These are phyloP conservation scores for Leishmania gerbilli DNA, from an alignment of 208 protist genomes.

Conservation along the genomic window DNA sequence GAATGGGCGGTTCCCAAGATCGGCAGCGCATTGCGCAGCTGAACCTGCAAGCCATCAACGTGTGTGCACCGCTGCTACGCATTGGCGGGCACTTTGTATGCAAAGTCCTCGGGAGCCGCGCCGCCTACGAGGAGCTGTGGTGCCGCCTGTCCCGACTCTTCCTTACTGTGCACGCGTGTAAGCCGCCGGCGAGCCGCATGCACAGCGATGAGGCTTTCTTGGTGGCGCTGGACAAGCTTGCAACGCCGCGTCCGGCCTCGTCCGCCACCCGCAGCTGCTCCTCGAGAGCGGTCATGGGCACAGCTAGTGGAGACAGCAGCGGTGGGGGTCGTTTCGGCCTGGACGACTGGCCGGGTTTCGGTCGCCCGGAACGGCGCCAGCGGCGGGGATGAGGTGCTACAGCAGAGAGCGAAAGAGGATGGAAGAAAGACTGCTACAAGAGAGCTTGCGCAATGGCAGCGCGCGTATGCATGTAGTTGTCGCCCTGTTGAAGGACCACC, in stretches of 20 bases:
- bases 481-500: neutral
- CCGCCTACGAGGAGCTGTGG: constrained; percentile 56
- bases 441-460: neutral
- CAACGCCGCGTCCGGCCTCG: constrained; percentile 16
- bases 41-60: constrained; percentile 50
- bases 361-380: constrained; percentile 20
- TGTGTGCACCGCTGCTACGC: constrained; percentile 52
- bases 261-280: neutral
- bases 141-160: constrained; percentile 39
- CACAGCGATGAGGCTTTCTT: constrained; percentile 80
- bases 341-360: constrained; percentile 75
- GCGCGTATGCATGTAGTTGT: neutral
- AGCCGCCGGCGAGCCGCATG: constrained; percentile 69
- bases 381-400: neutral
- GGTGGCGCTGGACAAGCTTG: constrained; percentile 46
- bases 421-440: neutral
- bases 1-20: constrained; percentile 63
- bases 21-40: constrained; percentile 67
- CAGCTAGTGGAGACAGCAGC: constrained; percentile 2
- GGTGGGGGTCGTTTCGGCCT: constrained; percentile 45
- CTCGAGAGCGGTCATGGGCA: neutral
- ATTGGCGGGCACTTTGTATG: constrained; percentile 78
- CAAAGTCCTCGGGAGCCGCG: constrained; percentile 70
- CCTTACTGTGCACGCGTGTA: constrained; percentile 47
- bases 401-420: neutral